Evolutionary conservation across 805 yeast genomes (phyloP), one percentile per base, ranked within the genome.

Genomic region (Kodamaea kaohsiungensis): DNA sequence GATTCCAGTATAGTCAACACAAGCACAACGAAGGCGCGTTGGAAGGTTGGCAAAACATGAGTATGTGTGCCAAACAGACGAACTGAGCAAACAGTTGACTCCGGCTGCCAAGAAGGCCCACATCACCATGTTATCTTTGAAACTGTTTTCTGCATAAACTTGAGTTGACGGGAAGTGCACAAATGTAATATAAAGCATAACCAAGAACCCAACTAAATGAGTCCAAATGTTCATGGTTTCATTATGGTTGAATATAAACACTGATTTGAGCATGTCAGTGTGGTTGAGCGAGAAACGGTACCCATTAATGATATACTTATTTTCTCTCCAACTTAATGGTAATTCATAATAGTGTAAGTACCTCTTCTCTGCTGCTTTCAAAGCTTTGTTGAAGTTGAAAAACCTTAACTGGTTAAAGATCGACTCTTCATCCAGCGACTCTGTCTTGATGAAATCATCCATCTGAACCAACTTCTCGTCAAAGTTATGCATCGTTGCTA

Each of bases 171-270:
- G 97, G 62, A 81, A 87, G 58, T 86, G 88, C 59, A 71, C 73
- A 12, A 84, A 45, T 10, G 83, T 78, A 16, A 92, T 61, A 58
- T 84, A 86, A 0, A 79, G 50, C 66, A 92, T 71, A 27, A 83
- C 62, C 2, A 83, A 30, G 2, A 88, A 81, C 12, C 98, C 98
- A 1, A 84, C 37, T 12, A 90, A 64, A 72, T 93, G 99, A 0
- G 97, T 82, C 98, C 99, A 93, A 53, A 93, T 91, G 70, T 95
- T 95, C 65, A 88, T 81, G 0, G 96, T 82, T 69, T 93, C 99
- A 67, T 93, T 93, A 71, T 95, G 98, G 67, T 61, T 79, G 59
- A 74, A 73, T 48, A 75, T 67, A 65, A 84, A 79, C 15, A 91
- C 73, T 48, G 92, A 83, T 55, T 76, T 69, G 30, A 87, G 51